phyloP scores from a whole-genome alignment of 2,329 filamentous ascomycete genomes.

The Aspergillus fumigatiaffinis region DNA sequence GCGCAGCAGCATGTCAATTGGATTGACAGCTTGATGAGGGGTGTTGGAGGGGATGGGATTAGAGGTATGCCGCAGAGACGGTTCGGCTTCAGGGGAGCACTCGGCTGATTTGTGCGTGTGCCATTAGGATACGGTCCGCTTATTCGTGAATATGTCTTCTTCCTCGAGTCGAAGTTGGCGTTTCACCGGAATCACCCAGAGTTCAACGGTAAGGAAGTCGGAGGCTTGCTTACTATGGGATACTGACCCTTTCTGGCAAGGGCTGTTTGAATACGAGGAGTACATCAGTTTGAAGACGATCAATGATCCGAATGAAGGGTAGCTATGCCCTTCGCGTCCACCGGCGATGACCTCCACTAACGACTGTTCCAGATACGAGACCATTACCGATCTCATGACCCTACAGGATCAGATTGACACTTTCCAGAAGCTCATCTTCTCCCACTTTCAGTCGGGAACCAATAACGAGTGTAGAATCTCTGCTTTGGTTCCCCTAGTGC shows the following conservation, averaged over 20 bases:
- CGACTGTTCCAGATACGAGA: conserved; percentile 61
- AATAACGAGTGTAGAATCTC: conserved; percentile 98
- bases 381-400: conserved; percentile 92
- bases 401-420: conserved; percentile 97
- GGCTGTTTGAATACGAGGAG: conserved; percentile 96
- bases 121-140: conserved; percentile 71
- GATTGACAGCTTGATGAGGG: conserved; percentile 88
- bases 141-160: conserved; percentile 96
- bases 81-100: too few species aligned
- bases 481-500: conserved; percentile 84
- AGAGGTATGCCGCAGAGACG: conserved; percentile 53
- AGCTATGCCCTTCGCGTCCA: conserved; percentile 25
- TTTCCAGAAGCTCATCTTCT: conserved; percentile 98
- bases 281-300: conserved; percentile 97
- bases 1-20: conserved; percentile 83
- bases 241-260: conserved; percentile 27
- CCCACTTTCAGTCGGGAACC: conserved; percentile 83
- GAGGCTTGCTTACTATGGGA: background rate
- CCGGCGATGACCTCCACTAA: conserved; percentile 16
- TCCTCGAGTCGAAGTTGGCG: conserved; percentile 86
- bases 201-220: conserved; percentile 69
- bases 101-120: background rate
- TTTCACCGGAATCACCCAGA: conserved; percentile 96
- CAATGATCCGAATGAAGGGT: conserved; percentile 97
- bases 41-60: conserved; percentile 75